Percentiles rank a stretch among this genome's conserved stretches.
Conservation (phyloP, 2,329 filamentous ascomycete genomes). For the Aspergillus sp. region DNA sequence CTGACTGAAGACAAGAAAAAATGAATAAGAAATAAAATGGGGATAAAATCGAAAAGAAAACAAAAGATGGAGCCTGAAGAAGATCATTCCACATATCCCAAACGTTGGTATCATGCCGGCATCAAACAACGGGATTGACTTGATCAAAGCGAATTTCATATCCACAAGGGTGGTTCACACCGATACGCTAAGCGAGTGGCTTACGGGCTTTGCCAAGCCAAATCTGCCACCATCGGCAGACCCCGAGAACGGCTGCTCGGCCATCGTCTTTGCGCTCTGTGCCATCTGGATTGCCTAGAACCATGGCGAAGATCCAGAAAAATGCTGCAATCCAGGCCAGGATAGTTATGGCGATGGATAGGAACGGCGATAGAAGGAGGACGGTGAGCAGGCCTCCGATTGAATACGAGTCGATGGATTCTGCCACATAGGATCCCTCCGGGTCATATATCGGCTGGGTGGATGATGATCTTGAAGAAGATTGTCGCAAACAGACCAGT, state of each 20-base stretch:
- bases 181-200: conserved; percentile 13
- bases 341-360: conserved; percentile 58
- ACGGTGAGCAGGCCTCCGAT: conserved; percentile 50
- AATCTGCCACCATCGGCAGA: conserved; percentile 62
- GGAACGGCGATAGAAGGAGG: conserved; percentile 57
- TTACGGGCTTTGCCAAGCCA: conserved; percentile 50
- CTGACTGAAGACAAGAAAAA: conserved; percentile 3
- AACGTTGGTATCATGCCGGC: conserved; percentile 31
- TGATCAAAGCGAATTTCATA: conserved; percentile 1
- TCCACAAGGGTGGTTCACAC: not conserved
- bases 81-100: conserved; percentile 28
- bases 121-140: conserved; percentile 19
- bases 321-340: conserved; percentile 61
- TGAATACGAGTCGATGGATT: conserved; percentile 38
- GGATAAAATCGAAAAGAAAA: too few relatives aligned
- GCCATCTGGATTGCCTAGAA: conserved; percentile 64
- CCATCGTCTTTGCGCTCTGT: conserved; percentile 63
- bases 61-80: not conserved
- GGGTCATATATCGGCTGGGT: conserved; percentile 41
- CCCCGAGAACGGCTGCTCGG: conserved; percentile 58
- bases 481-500: conserved; percentile 31
- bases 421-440: conserved; percentile 32
- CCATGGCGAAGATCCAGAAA: conserved; percentile 64
- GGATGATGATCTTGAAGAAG: conserved; percentile 27
- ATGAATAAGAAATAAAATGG: conserved; percentile 6